A percentile compares a stretch with the other conserved stretches of the same genome.
These are phyloP conservation scores for Wickerhamiella qilinensis DNA, from an alignment of 805 yeast species.

Conservation along the genomic window DNA sequence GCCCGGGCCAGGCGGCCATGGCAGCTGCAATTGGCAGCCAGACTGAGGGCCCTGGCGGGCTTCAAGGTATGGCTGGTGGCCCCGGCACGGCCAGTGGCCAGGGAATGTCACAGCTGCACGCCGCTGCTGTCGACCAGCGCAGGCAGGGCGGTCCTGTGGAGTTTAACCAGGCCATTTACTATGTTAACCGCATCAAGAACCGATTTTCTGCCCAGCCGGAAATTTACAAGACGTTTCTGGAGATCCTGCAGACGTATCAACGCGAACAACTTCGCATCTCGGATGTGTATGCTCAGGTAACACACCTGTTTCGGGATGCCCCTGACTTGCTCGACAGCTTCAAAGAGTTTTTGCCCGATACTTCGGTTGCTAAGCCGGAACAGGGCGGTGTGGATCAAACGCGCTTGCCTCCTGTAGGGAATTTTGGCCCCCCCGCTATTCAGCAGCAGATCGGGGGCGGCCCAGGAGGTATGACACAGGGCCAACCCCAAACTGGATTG, in stretches of 20 bases:
- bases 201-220: conserved; percentile 90
- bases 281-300: conserved; percentile 89
- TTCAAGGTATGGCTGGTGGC: neutral
- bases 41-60: neutral
- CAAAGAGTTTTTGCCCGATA: conserved; percentile 87
- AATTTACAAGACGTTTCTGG: conserved; percentile 85
- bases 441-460: neutral
- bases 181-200: conserved; percentile 90
- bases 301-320: conserved; percentile 73
- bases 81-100: conserved; percentile 8
- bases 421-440: conserved; percentile 42
- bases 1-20: conserved; percentile 10
- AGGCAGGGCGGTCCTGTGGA: conserved; percentile 55
- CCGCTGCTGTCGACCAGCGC: conserved; percentile 22
- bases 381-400: conserved; percentile 21
- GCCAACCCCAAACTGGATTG: neutral
- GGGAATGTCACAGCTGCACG: conserved; percentile 24
- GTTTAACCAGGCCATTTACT: conserved; percentile 91
- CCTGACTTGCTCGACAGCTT: conserved; percentile 92
- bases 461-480: neutral
- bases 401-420: conserved; percentile 79
- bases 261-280: conserved; percentile 89
- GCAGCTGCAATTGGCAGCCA: neutral
- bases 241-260: conserved; percentile 90
- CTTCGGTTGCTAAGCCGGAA: conserved; percentile 26